These are phyloP conservation scores for Candida montana DNA, from an alignment of 805 yeast species.

Conservation along the genomic window DNA sequence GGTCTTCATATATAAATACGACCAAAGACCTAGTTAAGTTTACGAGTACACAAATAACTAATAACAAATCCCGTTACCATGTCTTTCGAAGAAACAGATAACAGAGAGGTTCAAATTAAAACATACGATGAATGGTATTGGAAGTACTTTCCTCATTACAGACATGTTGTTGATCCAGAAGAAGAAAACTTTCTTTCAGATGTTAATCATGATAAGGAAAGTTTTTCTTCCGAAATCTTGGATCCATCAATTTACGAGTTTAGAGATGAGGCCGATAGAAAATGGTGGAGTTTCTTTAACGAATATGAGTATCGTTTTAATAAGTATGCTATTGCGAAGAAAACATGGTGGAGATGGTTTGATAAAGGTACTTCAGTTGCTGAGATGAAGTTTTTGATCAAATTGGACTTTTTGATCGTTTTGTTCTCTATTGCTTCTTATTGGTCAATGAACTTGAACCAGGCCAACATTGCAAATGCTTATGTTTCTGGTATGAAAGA, in stretches of 20 bases:
- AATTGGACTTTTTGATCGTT: constrained; percentile 47
- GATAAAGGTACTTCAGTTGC: constrained; percentile 42
- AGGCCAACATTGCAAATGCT: constrained; percentile 37
- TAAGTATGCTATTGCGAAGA: constrained; percentile 25
- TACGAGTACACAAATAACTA: no score
- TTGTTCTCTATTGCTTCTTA: constrained; percentile 53
- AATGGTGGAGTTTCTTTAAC: constrained; percentile 44
- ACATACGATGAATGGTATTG: constrained; percentile 3
- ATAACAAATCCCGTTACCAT: no score
- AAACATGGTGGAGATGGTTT: constrained; percentile 54
- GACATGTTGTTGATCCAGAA: neutral
- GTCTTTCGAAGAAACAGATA: no score
- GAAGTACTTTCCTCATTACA: constrained; percentile 6
- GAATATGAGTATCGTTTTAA: constrained; percentile 55
- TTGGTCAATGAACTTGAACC: constrained; percentile 51
- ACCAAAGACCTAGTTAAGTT: no score
- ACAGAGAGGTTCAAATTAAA: no score
- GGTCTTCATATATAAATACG: no score
- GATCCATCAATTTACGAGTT: constrained; percentile 21
- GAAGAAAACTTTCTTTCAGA: neutral
- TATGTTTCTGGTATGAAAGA: constrained; percentile 45
- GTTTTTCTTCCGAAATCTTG: neutral
- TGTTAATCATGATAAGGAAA: neutral
- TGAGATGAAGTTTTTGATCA: constrained; percentile 37
- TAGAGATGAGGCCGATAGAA: constrained; percentile 34